Percentiles rank a stretch among this genome's conserved stretches.
Conservation (phyloP, 441 rosid species). For the Erysimum pusillum region DNA sequence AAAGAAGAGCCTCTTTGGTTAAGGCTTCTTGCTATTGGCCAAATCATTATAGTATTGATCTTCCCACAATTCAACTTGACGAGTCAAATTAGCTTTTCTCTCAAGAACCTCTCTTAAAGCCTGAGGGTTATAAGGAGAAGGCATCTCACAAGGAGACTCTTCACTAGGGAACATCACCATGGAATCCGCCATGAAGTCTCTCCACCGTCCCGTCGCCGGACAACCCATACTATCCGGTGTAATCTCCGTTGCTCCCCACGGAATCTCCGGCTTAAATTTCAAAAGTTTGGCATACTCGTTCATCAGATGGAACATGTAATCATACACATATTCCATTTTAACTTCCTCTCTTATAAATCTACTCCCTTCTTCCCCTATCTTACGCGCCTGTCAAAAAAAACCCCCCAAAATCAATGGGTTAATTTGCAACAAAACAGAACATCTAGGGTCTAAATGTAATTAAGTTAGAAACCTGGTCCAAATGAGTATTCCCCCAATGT, state of each 20-base stretch:
- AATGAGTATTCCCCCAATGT: slow-evolving; percentile 74
- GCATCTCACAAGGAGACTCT: slow-evolving; percentile 62
- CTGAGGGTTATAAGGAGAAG: slow-evolving; percentile 56
- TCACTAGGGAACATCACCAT: slow-evolving; percentile 63
- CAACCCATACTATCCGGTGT: slow-evolving; percentile 64
- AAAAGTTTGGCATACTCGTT: slow-evolving; percentile 69
- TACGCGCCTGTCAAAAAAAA: slow-evolving; percentile 56
- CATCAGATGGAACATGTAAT: slow-evolving; percentile 76
- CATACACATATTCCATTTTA: slow-evolving; percentile 69
- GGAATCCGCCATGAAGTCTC: slow-evolving; percentile 69
- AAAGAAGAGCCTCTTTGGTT: slow-evolving; percentile 14
- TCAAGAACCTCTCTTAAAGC: slow-evolving; percentile 51
- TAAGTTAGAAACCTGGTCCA: slow-evolving; percentile 51
- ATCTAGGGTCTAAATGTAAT: not conserved
- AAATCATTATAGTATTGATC: slow-evolving; percentile 53
- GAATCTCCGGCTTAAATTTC: slow-evolving; percentile 67
- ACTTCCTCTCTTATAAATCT: slow-evolving; percentile 57
- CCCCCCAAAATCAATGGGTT: not conserved
- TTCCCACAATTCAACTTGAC: slow-evolving; percentile 71
- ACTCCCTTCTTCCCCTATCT: slow-evolving; percentile 68
- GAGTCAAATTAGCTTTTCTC: slow-evolving; percentile 50
- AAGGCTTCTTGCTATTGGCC: slow-evolving; percentile 36
- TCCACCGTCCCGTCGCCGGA: slow-evolving; percentile 46
- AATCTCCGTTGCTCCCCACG: slow-evolving; percentile 54
- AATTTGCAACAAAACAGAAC: slow-evolving; percentile 19